These are phyloP conservation scores for Rhinocladiella similis DNA, from an alignment of 2,329 filamentous ascomycete species.

Conservation along the genomic window DNA sequence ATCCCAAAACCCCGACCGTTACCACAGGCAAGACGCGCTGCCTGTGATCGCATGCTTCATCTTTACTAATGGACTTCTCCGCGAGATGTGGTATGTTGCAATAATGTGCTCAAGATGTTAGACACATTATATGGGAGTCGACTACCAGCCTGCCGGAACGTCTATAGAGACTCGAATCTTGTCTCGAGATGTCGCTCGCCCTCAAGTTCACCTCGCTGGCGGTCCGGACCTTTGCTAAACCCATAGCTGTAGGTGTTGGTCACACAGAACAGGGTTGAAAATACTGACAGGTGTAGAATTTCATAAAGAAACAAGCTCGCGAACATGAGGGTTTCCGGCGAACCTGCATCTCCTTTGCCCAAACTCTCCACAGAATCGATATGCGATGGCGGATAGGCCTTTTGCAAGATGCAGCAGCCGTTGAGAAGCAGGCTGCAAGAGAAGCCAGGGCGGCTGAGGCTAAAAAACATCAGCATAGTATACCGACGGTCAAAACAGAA, in stretches of 20 bases:
- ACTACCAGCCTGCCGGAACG: too few relatives aligned
- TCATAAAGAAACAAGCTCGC: conserved; percentile 66
- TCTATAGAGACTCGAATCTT: too few relatives aligned
- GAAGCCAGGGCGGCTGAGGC: conserved; percentile 56
- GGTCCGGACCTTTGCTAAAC: conserved; percentile 67
- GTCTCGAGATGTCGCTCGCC: conserved; percentile 45
- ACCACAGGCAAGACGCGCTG: too few relatives aligned
- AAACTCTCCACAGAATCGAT: conserved; percentile 64
- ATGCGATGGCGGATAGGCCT: conserved; percentile 68
- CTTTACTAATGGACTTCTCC: background rate
- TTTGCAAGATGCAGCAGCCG: conserved; percentile 60
- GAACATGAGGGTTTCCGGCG: conserved; percentile 67
- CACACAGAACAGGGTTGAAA: background rate
- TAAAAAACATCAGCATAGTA: conserved; percentile 54
- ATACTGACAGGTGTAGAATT: conserved; percentile 50
- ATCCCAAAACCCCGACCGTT: background rate
- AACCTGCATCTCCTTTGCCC: conserved; percentile 62
- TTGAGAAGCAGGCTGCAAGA: conserved; percentile 44
- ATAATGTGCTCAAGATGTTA: conserved; percentile 1
- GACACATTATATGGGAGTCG: background rate
- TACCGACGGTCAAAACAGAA: conserved; percentile 63
- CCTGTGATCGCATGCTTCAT: background rate
- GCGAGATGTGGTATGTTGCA: background rate
- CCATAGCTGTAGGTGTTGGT: conserved; percentile 58
- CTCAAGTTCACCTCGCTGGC: conserved; percentile 66